Conservation (phyloP, 805 yeast genomes). For the Debaryomyces castellii region DNA sequence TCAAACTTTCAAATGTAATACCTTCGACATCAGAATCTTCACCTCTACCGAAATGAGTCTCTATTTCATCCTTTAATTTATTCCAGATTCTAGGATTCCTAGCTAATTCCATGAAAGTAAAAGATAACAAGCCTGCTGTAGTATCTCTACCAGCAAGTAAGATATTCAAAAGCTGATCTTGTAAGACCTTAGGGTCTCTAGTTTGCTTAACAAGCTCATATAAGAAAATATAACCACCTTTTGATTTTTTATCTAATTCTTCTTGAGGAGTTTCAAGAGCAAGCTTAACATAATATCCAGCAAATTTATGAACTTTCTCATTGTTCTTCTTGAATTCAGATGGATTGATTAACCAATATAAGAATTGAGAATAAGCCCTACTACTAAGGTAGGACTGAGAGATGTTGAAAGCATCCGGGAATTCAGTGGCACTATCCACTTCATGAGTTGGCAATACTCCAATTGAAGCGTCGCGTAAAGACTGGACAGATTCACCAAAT, state of each 20-base stretch:
- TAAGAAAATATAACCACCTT: constrained; percentile 33
- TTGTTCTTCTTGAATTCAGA: constrained; percentile 33
- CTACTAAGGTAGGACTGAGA: constrained; percentile 31
- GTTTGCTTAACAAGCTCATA: constrained; percentile 40
- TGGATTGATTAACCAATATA: constrained; percentile 27
- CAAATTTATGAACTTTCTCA: constrained; percentile 30
- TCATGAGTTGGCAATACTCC: constrained; percentile 17
- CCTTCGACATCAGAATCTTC: constrained; percentile 17
- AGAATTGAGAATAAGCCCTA: constrained; percentile 30
- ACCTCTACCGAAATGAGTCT: constrained; percentile 23
- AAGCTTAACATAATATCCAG: constrained; percentile 27
- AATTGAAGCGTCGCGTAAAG: constrained; percentile 23
- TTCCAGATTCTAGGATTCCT: constrained; percentile 28
- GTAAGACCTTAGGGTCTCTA: constrained; percentile 31
- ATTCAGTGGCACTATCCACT: constrained; percentile 19
- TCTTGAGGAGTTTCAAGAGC: constrained; percentile 27
- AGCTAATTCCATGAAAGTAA: constrained; percentile 29
- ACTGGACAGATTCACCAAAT: constrained; percentile 35
- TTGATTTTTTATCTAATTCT: constrained; percentile 27
- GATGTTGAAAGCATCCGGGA: constrained; percentile 32
- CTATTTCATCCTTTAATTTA: constrained; percentile 27
- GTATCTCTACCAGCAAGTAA: constrained; percentile 40
- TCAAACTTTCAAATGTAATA: constrained; percentile 32
- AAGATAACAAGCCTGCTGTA: constrained; percentile 33
- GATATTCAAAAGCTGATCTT: constrained; percentile 39